Evolutionary conservation across 495 filamentous ascomycete species (phyloP), one percentile per base, ranked within the genome.

Genomic region (Amphirosellinia nigrospora): DNA sequence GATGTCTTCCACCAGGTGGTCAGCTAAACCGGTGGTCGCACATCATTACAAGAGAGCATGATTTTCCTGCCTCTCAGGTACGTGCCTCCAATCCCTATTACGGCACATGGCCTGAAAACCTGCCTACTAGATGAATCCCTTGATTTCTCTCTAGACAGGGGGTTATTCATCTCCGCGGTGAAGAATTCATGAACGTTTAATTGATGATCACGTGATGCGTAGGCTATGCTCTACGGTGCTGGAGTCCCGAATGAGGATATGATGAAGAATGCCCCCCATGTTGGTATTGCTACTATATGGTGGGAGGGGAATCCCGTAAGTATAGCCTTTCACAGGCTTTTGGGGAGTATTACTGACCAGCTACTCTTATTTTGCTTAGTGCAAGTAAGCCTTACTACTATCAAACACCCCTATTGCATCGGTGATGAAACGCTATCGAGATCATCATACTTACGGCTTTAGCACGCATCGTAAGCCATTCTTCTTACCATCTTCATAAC

Each of bases 221-320:
- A 96, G 90, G 95, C 95, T 70, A 99, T 99, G 96, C 86, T 98
- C 3, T 98, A 96, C 81, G 94, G 93, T 7, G 95, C 95, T 11
- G 96, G 96, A 32, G 91, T 98, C 36, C 94, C 94, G 16, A 86
- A 94, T 73, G 85, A 88, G 73, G 86, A 95, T 36, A 86, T 91
- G 72, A 97, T 98, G 94, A 92, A 94, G 78, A 96, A 87, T 64
- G 90, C 90, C 63, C 94, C 95, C 8, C 96, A 99, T 68, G 93
- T 99, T 15, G 96, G 96, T 32, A 84, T 89, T 69, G 91, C 94
- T 8, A 93, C 92, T 7, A 93, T 98, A 3, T 98, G 95, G 94
- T 99, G 94, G 94, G 96, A 99, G 80, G 96, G 96, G 34, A 99
- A 99, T 78, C 94, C 96, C 61, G 69, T 71, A 23, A 66, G 69